phyloP scores from a whole-genome alignment of 2,329 filamentous ascomycete species.

The Lasiodiplodia sp. region DNA sequence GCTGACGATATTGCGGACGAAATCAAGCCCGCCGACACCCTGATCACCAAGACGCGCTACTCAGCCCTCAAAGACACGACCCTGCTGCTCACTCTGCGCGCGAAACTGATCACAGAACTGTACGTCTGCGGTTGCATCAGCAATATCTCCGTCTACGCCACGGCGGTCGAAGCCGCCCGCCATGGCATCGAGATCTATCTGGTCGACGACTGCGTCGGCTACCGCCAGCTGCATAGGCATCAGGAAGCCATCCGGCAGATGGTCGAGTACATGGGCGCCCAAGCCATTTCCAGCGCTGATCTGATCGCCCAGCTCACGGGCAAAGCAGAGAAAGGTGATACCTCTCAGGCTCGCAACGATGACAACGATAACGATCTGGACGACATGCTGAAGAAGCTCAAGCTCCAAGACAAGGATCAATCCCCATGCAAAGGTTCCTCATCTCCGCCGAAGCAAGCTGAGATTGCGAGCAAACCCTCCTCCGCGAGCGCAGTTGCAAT shows the following conservation, averaged over 20 bases:
- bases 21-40: conserved; percentile 61
- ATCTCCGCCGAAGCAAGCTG: conserved; percentile 10
- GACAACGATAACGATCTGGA: conserved; percentile 8
- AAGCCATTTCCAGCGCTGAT: conserved; percentile 66
- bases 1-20: conserved; percentile 57
- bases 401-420: conserved; percentile 21
- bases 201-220: conserved; percentile 88
- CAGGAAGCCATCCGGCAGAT: conserved; percentile 74
- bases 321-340: conserved; percentile 21
- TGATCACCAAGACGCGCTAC: conserved; percentile 78
- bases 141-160: conserved; percentile 90
- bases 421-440: not conserved
- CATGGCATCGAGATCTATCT: conserved; percentile 89
- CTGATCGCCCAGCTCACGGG: conserved; percentile 56
- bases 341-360: conserved; percentile 10
- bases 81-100: conserved; percentile 78
- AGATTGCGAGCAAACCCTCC: not conserved
- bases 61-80: conserved; percentile 82
- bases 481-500: not conserved
- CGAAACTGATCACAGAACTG: conserved; percentile 86
- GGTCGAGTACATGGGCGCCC: conserved; percentile 76
- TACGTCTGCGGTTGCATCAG: conserved; percentile 87
- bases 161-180: conserved; percentile 85
- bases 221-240: conserved; percentile 73
- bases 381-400: conserved; percentile 26